These are phyloP conservation scores for Juglanconis oblonga DNA, from an alignment of 2,329 filamentous ascomycete species.

Conservation along the genomic window DNA sequence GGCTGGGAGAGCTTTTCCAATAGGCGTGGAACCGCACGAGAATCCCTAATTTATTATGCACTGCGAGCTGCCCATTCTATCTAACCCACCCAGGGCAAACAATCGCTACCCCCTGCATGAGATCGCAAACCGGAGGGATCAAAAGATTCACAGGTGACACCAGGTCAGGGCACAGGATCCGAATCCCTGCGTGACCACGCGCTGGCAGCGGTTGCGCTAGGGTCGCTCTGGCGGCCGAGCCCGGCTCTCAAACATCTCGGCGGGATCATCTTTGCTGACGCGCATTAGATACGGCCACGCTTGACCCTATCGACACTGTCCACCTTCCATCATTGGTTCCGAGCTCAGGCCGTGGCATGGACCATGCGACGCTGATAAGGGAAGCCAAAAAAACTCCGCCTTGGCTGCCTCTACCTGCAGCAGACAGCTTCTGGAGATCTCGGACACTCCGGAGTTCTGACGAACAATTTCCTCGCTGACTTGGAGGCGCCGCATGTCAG, in stretches of 20 bases:
- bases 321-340: neutral
- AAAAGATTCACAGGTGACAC: neutral
- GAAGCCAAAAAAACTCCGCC: neutral
- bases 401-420: neutral
- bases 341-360: neutral
- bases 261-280: neutral
- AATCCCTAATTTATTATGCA: neutral
- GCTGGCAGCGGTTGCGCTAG: constrained; percentile 1
- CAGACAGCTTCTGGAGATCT: too few relatives aligned
- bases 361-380: neutral
- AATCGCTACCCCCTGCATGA: neutral
- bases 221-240: neutral
- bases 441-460: too few relatives aligned
- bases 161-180: neutral
- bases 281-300: neutral
- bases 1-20: neutral
- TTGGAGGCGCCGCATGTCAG: too few relatives aligned
- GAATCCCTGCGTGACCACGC: constrained; percentile 1
- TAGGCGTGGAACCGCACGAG: neutral
- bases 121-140: neutral
- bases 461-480: too few relatives aligned
- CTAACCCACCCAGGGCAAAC: too few relatives aligned
- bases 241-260: neutral
- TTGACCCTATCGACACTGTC: too few relatives aligned
- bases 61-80: too few relatives aligned